Evolutionary conservation across 345 rosid genomes (phyloP).

Genomic region (Brassica rapa): DNA sequence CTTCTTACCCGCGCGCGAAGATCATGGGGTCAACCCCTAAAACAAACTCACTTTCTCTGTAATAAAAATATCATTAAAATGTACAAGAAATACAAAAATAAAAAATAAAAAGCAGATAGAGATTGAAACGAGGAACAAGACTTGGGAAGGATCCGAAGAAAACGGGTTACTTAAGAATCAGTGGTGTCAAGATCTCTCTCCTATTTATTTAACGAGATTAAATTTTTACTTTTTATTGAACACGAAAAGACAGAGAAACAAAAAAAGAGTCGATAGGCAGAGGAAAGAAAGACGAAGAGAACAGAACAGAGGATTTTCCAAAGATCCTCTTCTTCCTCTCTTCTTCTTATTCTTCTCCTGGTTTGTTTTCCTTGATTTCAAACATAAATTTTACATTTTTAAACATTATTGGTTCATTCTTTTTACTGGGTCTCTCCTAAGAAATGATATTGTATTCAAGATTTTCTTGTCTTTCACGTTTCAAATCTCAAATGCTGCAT

Average conservation of each 20-base stretch:
- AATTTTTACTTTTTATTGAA: constrained; percentile 9
- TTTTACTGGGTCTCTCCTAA: constrained; percentile 3
- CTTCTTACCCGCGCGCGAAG: constrained; percentile 37
- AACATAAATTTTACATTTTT: neutral
- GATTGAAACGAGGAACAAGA: constrained; percentile 25
- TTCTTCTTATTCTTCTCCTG: constrained; percentile 28
- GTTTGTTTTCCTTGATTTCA: constrained; percentile 18
- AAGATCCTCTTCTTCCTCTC: constrained; percentile 38
- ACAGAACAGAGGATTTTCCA: constrained; percentile 39
- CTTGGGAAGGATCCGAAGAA: constrained; percentile 42
- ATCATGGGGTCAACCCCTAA: constrained; percentile 32
- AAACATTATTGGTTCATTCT: neutral
- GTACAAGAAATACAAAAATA: neutral
- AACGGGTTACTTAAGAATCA: constrained; percentile 39
- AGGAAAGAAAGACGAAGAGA: constrained; percentile 17
- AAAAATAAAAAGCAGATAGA: neutral
- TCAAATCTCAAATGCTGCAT: constrained; percentile 20
- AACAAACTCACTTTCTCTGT: constrained; percentile 24
- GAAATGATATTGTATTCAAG: constrained; percentile 8
- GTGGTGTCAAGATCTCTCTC: constrained; percentile 16
- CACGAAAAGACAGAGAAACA: constrained; percentile 32
- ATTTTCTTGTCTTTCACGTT: constrained; percentile 31
- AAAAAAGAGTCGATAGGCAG: neutral
- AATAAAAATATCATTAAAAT: constrained; percentile 14
- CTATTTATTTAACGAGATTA: neutral